These are phyloP conservation scores for Solanum paucissectum DNA, from an alignment of 257 asterid genomes.

Conservation along the genomic window DNA sequence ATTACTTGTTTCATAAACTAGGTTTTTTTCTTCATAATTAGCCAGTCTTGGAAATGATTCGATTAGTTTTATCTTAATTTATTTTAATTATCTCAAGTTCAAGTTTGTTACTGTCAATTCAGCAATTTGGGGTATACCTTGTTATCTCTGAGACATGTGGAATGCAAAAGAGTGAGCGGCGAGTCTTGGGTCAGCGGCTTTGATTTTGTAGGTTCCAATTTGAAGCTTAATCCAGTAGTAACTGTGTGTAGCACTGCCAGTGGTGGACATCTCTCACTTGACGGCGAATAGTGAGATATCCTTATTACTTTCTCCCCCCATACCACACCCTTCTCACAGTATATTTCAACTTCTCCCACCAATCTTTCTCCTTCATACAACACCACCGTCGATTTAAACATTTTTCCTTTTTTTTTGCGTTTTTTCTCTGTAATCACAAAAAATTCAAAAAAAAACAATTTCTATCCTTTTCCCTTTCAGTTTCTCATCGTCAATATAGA, in stretches of 20 bases:
- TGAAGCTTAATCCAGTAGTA: constrained; percentile 56
- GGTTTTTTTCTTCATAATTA: background rate
- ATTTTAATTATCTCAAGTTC: background rate
- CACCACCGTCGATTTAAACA: constrained; percentile 42
- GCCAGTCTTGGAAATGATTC: background rate
- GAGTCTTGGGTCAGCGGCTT: constrained; percentile 45
- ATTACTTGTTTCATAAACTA: background rate
- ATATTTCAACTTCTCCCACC: constrained; percentile 75
- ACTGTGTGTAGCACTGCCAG: constrained; percentile 79
- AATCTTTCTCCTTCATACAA: constrained; percentile 66
- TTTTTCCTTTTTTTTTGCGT: constrained; percentile 10
- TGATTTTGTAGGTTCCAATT: constrained; percentile 51
- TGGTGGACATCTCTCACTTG: constrained; percentile 95
- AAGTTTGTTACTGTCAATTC: background rate
- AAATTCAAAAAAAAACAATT: background rate
- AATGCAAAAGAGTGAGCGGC: constrained; percentile 71
- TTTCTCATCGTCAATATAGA: constrained; percentile 10
- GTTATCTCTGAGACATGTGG: constrained; percentile 88
- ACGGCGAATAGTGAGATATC: constrained; percentile 57
- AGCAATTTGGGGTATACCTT: constrained; percentile 49
- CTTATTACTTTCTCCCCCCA: constrained; percentile 55
- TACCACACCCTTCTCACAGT: constrained; percentile 38
- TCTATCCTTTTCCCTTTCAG: constrained; percentile 6
- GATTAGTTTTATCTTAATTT: background rate
- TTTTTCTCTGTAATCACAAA: background rate